phyloP scores from a whole-genome alignment of 108 stramenopile species.

The Licmophora abbreviata region DNA sequence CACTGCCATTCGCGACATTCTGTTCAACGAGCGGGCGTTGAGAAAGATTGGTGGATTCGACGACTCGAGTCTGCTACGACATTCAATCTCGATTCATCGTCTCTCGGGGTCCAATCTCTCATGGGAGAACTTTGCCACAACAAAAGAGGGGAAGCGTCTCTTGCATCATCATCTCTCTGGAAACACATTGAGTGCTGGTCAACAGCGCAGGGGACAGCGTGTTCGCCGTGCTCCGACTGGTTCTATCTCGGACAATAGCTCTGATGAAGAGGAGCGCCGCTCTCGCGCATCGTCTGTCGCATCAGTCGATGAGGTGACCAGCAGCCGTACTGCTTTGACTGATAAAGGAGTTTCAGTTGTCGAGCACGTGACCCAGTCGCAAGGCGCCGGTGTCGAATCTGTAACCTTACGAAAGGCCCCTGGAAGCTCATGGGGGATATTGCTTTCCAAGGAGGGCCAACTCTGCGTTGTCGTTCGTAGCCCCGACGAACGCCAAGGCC shows the following conservation, averaged over 20 bases:
- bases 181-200: background rate
- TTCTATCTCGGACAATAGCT: too few relatives aligned
- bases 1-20: conserved; percentile 6
- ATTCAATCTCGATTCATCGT: conserved; percentile 26
- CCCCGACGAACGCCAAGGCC: background rate
- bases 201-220: conserved; percentile 8
- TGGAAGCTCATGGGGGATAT: conserved; percentile 8
- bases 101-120: conserved; percentile 10
- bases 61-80: conserved; percentile 26
- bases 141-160: conserved; percentile 11
- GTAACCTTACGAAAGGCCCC: conserved; percentile 2
- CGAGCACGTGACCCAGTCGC: background rate
- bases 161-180: conserved; percentile 8
- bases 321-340: background rate
- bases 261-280: background rate
- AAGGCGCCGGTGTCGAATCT: background rate
- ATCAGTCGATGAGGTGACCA: conserved; percentile 1
- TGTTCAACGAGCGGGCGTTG: conserved; percentile 30
- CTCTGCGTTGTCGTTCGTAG: conserved; percentile 8
- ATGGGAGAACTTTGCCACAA: conserved; percentile 30
- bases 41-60: conserved; percentile 33
- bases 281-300: conserved; percentile 10
- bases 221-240: background rate
- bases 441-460: conserved; percentile 6
- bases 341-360: background rate